A percentile compares a stretch with the other conserved stretches of the same genome.
Conservation (phyloP, 2,329 filamentous ascomycete species). For the Stenocarpella maydis region DNA sequence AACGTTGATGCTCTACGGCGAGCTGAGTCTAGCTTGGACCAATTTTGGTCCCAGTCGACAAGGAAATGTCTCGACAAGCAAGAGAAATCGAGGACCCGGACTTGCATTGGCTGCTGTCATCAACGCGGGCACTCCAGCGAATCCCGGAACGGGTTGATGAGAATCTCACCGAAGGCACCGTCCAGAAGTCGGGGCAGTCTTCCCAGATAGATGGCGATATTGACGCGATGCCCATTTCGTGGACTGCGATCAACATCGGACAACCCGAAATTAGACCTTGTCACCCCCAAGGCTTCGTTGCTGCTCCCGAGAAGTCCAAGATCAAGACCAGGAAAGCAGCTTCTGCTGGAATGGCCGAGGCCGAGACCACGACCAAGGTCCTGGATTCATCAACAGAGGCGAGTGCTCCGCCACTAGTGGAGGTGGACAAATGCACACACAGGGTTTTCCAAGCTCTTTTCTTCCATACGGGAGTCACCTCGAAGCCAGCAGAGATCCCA, state of each 20-base stretch:
- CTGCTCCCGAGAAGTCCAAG: background rate
- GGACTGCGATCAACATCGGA: no score
- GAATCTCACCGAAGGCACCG: background rate
- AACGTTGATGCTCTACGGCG: constrained; percentile 46
- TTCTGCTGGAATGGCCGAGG: background rate
- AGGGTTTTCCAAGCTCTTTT: background rate
- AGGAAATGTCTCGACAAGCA: background rate
- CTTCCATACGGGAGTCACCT: background rate
- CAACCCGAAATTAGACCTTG: no score
- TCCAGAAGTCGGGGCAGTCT: background rate
- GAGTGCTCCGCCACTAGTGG: background rate
- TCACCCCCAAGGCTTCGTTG: no score
- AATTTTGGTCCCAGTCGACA: background rate
- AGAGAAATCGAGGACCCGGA: background rate
- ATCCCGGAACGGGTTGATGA: background rate
- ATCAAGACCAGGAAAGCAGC: background rate
- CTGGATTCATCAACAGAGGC: background rate
- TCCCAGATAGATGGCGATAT: background rate
- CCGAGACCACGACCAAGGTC: background rate
- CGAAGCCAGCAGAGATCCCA: background rate
- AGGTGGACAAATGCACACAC: background rate
- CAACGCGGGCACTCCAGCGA: background rate
- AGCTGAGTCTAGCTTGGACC: background rate
- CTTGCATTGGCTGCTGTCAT: background rate
- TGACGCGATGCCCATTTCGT: background rate